These are phyloP conservation scores for Staphylotrichum longicolle DNA, from an alignment of 495 filamentous ascomycete species.

Conservation along the genomic window DNA sequence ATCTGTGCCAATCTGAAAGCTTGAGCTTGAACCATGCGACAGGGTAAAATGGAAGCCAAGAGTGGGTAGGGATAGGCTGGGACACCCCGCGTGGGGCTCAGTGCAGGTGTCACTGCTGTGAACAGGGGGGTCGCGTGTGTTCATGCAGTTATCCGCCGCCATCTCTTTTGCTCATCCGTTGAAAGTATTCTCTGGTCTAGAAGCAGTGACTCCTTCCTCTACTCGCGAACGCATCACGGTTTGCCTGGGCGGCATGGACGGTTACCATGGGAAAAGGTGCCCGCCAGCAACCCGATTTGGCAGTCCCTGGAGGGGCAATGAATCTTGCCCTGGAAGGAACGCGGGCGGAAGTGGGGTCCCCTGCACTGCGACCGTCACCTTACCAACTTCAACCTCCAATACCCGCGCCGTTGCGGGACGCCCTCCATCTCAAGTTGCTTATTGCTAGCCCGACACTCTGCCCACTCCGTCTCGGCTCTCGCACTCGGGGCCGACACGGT, in stretches of 20 bases:
- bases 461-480: not conserved
- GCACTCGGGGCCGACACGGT: constrained; percentile 1
- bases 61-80: too few species aligned
- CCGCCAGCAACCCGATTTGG: not conserved
- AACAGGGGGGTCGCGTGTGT: not conserved
- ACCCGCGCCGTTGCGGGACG: constrained; percentile 11
- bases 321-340: not conserved
- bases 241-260: too few species aligned
- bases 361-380: not conserved
- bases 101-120: too few species aligned
- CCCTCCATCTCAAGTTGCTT: not conserved
- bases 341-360: constrained; percentile 8
- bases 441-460: not conserved
- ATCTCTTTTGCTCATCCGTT: not conserved
- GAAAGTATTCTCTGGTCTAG: too few species aligned
- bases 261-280: too few species aligned
- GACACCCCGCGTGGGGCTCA: too few species aligned
- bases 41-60: too few species aligned
- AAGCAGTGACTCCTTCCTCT: too few species aligned
- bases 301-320: not conserved
- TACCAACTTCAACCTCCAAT: constrained; percentile 15
- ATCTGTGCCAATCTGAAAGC: too few species aligned
- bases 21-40: too few species aligned
- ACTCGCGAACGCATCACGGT: too few species aligned
- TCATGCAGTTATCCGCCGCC: constrained; percentile 5